Evolutionary conservation across 2,329 filamentous ascomycete species (phyloP).

Genomic region (Claviceps lovelessii): DNA sequence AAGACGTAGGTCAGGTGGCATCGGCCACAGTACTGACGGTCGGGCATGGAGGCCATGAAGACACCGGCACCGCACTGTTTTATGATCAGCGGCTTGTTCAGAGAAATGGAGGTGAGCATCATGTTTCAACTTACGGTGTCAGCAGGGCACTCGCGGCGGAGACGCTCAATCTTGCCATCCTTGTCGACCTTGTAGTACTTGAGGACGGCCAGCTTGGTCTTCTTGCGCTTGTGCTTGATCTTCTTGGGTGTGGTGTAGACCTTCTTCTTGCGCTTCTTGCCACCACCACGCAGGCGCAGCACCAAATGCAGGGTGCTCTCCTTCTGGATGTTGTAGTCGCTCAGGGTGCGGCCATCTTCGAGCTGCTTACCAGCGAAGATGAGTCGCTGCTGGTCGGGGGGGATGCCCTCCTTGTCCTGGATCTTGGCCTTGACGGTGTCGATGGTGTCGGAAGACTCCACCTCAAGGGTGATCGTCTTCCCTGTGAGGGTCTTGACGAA

Average conservation of each 20-base stretch:
- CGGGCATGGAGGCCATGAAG: constrained; percentile 99
- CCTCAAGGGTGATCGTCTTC: constrained; percentile 99
- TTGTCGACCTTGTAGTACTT: constrained; percentile 99
- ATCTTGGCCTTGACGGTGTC: constrained; percentile 99
- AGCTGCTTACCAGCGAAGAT: constrained; percentile 99
- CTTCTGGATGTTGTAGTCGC: constrained; percentile 99
- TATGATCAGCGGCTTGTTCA: not conserved
- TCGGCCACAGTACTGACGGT: constrained; percentile 89
- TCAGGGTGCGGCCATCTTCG: constrained; percentile 96
- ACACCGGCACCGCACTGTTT: constrained; percentile 92
- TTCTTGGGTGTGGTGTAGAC: constrained; percentile 99
- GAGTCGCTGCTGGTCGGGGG: constrained; percentile 93
- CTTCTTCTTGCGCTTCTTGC: constrained; percentile 99
- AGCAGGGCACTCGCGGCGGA: constrained; percentile 91
- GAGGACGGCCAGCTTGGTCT: constrained; percentile 99
- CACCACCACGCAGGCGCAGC: constrained; percentile 94
- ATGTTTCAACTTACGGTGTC: constrained; percentile 53
- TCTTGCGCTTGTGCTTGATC: constrained; percentile 99
- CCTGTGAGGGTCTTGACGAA: constrained; percentile 86
- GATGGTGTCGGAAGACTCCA: constrained; percentile 98
- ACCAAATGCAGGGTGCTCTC: constrained; percentile 97
- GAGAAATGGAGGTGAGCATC: constrained; percentile 8
- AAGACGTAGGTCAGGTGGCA: constrained; percentile 64
- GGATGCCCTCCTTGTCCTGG: constrained; percentile 98
- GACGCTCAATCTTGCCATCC: constrained; percentile 99